A percentile compares a stretch with the other conserved stretches of the same genome.
phyloP scores from a whole-genome alignment of 1,139 yeast species.

The Blastobotrys proliferans region DNA sequence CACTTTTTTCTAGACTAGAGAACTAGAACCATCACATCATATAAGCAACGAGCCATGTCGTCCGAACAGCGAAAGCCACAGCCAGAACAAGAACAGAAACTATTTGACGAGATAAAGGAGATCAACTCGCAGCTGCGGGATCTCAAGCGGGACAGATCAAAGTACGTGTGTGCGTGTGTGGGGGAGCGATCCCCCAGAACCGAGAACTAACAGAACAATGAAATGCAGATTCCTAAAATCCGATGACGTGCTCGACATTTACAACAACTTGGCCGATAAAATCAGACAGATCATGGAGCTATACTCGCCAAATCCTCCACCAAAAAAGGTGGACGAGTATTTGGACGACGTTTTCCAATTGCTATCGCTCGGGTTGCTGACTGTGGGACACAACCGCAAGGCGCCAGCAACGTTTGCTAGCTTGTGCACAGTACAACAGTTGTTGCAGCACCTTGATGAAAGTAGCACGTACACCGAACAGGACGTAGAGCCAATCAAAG shows the following conservation, averaged over 20 bases:
- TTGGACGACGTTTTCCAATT: constrained; percentile 87
- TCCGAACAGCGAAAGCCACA: neutral
- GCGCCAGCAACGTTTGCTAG: constrained; percentile 96
- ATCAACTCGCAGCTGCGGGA: constrained; percentile 42
- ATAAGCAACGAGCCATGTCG: too few species aligned
- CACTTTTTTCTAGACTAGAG: too few species aligned
- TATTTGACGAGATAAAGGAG: constrained; percentile 37
- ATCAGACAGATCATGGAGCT: constrained; percentile 31
- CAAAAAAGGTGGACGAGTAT: constrained; percentile 53
- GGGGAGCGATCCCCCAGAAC: neutral
- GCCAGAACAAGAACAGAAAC: neutral
- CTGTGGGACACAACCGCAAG: constrained; percentile 83
- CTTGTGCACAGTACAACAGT: constrained; percentile 73
- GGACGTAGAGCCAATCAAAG: constrained; percentile 72
- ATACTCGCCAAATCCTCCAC: constrained; percentile 27
- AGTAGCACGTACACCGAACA: constrained; percentile 77
- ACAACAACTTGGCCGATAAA: constrained; percentile 37
- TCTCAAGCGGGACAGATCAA: constrained; percentile 50
- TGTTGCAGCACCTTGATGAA: constrained; percentile 76
- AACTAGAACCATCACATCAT: too few species aligned
- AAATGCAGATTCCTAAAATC: constrained; percentile 43
- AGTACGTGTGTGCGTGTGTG: constrained; percentile 30
- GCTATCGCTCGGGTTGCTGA: constrained; percentile 75
- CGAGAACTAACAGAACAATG: neutral
- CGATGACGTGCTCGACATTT: constrained; percentile 47